Percentiles rank a stretch among this genome's conserved stretches.
phyloP scores from a whole-genome alignment of 306 rosid genomes.

The Hippophae tibetana region DNA sequence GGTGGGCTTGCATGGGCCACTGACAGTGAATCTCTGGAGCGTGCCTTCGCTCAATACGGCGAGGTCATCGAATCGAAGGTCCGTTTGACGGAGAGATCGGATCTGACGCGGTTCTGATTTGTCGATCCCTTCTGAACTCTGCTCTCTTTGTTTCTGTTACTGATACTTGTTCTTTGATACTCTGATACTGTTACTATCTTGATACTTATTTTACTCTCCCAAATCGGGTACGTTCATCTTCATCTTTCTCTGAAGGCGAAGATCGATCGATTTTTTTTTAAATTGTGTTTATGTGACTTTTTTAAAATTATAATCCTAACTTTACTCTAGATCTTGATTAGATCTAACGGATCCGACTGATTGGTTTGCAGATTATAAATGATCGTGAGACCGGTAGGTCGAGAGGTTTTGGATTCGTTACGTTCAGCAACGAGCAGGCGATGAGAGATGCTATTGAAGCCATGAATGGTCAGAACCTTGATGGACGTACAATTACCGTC shows the following conservation, averaged over 20 bases:
- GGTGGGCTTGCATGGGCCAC: conserved; percentile 99
- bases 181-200: conserved; percentile 42
- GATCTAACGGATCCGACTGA: neutral
- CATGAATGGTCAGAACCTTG: conserved; percentile 80
- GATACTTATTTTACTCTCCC: conserved; percentile 45
- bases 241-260: conserved; percentile 57
- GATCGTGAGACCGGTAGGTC: conserved; percentile 96
- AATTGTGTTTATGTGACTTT: neutral
- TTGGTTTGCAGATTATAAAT: conserved; percentile 47
- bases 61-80: conserved; percentile 84
- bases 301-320: neutral
- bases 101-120: conserved; percentile 54
- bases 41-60: conserved; percentile 54
- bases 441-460: conserved; percentile 79
- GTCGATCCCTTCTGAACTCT: conserved; percentile 46
- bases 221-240: conserved; percentile 94
- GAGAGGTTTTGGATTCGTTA: conserved; percentile 87
- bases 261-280: conserved; percentile 69
- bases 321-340: conserved; percentile 9
- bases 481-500: conserved; percentile 86
- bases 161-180: conserved; percentile 52
- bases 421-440: conserved; percentile 58
- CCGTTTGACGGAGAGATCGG: conserved; percentile 80
- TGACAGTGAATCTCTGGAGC: conserved; percentile 45
- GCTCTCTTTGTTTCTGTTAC: conserved; percentile 37